Evolutionary conservation across 2,329 filamentous ascomycete species (phyloP).

Genomic region (Rhynchosporium graminicola): DNA sequence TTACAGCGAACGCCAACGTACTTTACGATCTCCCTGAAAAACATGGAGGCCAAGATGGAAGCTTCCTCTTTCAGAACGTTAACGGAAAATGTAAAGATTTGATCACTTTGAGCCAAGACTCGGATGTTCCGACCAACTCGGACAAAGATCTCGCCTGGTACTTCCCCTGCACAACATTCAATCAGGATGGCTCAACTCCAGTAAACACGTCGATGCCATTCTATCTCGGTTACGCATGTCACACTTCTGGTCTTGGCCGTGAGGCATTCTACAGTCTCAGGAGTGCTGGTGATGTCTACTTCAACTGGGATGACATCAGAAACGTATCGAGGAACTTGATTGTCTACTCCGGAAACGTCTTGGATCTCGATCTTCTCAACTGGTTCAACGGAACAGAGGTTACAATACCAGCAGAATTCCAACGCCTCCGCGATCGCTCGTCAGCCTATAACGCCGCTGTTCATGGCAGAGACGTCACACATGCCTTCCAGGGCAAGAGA

Average conservation of each 20-base stretch:
- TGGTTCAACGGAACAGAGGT: slow-evolving; percentile 91
- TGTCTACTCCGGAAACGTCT: slow-evolving; percentile 90
- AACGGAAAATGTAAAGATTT: slow-evolving; percentile 94
- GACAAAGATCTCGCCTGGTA: slow-evolving; percentile 88
- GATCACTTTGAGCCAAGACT: slow-evolving; percentile 70
- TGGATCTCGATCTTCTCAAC: slow-evolving; percentile 82
- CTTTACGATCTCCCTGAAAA: slow-evolving; percentile 82
- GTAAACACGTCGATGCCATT: slow-evolving; percentile 73
- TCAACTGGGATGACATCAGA: slow-evolving; percentile 90
- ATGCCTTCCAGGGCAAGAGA: slow-evolving; percentile 73
- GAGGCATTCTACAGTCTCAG: slow-evolving; percentile 73
- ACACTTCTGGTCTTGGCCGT: slow-evolving; percentile 71
- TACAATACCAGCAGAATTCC: slow-evolving; percentile 72
- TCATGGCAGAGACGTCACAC: slow-evolving; percentile 84
- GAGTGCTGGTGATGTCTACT: slow-evolving; percentile 85
- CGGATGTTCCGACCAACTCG: slow-evolving; percentile 76
- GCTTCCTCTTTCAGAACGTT: slow-evolving; percentile 97
- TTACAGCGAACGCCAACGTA: slow-evolving; percentile 74
- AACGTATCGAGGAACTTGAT: slow-evolving; percentile 88
- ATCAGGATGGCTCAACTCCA: slow-evolving; percentile 83
- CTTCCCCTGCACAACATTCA: slow-evolving; percentile 88
- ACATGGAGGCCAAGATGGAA: slow-evolving; percentile 87
- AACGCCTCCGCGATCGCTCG: slow-evolving; percentile 71
- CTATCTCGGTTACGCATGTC: slow-evolving; percentile 86
- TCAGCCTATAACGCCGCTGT: slow-evolving; percentile 62